phyloP scores from a whole-genome alignment of 2,329 filamentous ascomycete genomes.

The Apiospora malaysiana region DNA sequence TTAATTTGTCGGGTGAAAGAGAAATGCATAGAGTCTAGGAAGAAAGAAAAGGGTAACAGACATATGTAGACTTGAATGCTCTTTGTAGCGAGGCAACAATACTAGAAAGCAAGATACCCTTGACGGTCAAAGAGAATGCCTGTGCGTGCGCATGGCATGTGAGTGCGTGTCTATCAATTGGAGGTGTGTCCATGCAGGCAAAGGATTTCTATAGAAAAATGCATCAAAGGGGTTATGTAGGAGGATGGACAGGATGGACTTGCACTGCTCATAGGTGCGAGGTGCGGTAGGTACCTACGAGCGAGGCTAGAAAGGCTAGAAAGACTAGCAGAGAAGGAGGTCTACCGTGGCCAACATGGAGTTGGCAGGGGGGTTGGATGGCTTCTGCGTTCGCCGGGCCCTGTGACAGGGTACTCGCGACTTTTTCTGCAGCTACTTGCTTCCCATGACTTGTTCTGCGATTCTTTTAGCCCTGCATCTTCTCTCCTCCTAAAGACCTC shows the following conservation, averaged over 20 bases:
- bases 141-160: not conserved
- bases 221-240: constrained; percentile 4
- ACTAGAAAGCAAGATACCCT: not conserved
- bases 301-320: not conserved
- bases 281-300: not conserved
- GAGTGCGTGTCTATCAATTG: not conserved
- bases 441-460: constrained; percentile 15
- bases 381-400: not conserved
- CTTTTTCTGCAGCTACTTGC: constrained; percentile 13
- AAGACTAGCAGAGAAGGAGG: no score
- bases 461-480: constrained; percentile 14
- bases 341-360: not conserved
- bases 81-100: not conserved
- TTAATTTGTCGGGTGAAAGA: not conserved
- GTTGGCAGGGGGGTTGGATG: constrained; percentile 11
- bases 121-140: not conserved
- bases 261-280: constrained; percentile 4
- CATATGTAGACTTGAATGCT: no score
- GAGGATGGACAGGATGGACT: not conserved
- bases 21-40: not conserved
- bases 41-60: no score
- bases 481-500: constrained; percentile 22
- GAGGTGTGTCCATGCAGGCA: not conserved
- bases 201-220: not conserved
- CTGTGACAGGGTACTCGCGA: constrained; percentile 19